Evolutionary conservation across 768 basidiomycete species (phyloP), one percentile per base, ranked within the genome.

Genomic region (Termitomyces sp.): DNA sequence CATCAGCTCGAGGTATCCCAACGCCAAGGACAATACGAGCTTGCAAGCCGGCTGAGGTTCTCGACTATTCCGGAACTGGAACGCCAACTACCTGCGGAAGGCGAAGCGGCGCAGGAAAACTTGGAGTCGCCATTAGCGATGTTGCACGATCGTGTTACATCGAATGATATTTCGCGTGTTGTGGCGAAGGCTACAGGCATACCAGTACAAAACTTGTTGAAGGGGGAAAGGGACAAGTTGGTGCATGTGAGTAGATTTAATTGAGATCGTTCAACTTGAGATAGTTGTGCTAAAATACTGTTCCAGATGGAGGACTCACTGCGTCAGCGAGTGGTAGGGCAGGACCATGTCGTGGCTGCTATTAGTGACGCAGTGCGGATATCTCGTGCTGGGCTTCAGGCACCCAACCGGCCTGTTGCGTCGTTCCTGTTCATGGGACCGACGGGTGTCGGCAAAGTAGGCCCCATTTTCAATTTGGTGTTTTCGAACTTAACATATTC

Each of bases 401-500:
- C 91, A 1, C 91, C 93, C 7, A 90, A 91, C 64, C 78, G 93
- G 16, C 96, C 95, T 1, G 87, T 96, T 18, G 93, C 95, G 3
- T 93, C 91, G 1, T 95, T 97, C 84, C 76, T 97, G 46, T 94
- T 97, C 78, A 72, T 92, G 58, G 93, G 93, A 1, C 91, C 93
- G 0, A 93, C 91, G 0, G 93, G 93, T 63, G 91, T 92, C 2
- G 93, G 91, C 13, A 93, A 93, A 76, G 87, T 85, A 60, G 7
- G 73, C 55, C 45, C n/a, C 12, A 37, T 33, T 1, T 46, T 44
- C 24, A 37, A 44, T 33, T 4, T 12, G 48, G 1, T 20, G 5
- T 9, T 15, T 16, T 13, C 5, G 33, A 34, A 47, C 33, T 59
- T 18, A 48, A 47, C 20, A 45, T 11, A 49, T 30, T 9, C 3